Evolutionary conservation across 2,329 filamentous ascomycete species (phyloP).

Genomic region (Phoma sp.): DNA sequence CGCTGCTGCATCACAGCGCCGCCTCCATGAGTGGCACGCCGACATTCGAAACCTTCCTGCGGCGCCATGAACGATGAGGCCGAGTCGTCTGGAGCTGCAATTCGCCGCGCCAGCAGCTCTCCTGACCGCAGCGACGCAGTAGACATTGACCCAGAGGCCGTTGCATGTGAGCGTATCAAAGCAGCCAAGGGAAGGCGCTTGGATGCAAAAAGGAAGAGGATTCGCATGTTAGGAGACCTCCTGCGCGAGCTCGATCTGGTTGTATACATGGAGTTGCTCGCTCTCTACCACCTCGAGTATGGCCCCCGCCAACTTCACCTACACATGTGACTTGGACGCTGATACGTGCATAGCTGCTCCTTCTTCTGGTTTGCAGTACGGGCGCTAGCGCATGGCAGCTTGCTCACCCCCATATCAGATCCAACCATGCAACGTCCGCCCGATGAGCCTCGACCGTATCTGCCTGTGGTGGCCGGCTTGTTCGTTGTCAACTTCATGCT

Average conservation of each 20-base stretch:
- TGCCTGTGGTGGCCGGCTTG: conserved; percentile 60
- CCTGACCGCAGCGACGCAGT: conserved; percentile 22
- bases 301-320: conserved; percentile 26
- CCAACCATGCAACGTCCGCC: conserved; percentile 53
- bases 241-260: conserved; percentile 64
- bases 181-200: conserved; percentile 33
- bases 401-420: conserved; percentile 64
- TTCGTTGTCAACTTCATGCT: conserved; percentile 63
- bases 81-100: conserved; percentile 43
- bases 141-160: conserved; percentile 27
- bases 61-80: conserved; percentile 50
- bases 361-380: conserved; percentile 63
- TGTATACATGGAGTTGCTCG: conserved; percentile 66
- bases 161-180: conserved; percentile 27
- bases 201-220: conserved; percentile 45
- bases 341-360: conserved; percentile 56
- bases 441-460: conserved; percentile 58
- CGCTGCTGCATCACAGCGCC: conserved; percentile 15
- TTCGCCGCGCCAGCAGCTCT: conserved; percentile 24
- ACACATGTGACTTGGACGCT: conserved; percentile 13
- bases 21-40: conserved; percentile 36
- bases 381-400: conserved; percentile 61
- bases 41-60: conserved; percentile 16
- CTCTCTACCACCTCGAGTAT: conserved; percentile 69
- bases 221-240: conserved; percentile 58